Evolutionary conservation across 352 stramenopile genomes (phyloP), one percentile per base, ranked within the genome.

Genomic region (Phytophthora citrophthora): DNA sequence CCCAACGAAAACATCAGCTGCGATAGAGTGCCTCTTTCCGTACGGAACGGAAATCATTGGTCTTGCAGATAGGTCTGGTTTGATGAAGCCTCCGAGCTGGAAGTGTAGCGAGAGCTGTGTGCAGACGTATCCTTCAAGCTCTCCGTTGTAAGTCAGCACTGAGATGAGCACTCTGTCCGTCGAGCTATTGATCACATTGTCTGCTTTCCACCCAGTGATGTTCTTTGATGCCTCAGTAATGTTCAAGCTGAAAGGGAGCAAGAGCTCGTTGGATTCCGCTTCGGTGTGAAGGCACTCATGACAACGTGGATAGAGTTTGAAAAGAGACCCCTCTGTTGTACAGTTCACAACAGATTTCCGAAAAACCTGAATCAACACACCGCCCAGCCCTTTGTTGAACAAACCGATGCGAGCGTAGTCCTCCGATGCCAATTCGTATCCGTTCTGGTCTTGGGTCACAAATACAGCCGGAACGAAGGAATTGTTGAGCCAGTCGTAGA

Each of bases 401-500:
- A 51, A 52, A 8, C 60, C 68, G 4, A 84, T 58, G 12, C 62
- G 63, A 9, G 54, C 68, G 49, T 61, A 75, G 18, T 74, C 54
- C 26, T 79, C 59, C 5, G 44, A 45, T 3, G 57, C 38, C 1
- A 87, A 24, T 16, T 68, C 36, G 1, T 70, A 50, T 12, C 63
- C 72, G 36, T 84, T 84, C 44, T 81, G 72, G 43, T 80, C 70
- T 23, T 74, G 61, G 3, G 74, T 83, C 51, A 84, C 70, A 11
- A 86, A 86, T 10, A 79, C 59, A 2, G 41, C 54, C 2, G 70
- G 77, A 3, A 83, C 70, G n/a, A 86, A 65, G 18, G 75, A 63
- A 24, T 73, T 64, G 3, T 44, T 63, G 20, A 87, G 38, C 72
- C 72, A 87, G 43, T 77, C 57, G 51, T 79, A 84, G 2, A 81